phyloP scores from a whole-genome alignment of 1,139 yeast species.

The Candida sanyaensis region DNA sequence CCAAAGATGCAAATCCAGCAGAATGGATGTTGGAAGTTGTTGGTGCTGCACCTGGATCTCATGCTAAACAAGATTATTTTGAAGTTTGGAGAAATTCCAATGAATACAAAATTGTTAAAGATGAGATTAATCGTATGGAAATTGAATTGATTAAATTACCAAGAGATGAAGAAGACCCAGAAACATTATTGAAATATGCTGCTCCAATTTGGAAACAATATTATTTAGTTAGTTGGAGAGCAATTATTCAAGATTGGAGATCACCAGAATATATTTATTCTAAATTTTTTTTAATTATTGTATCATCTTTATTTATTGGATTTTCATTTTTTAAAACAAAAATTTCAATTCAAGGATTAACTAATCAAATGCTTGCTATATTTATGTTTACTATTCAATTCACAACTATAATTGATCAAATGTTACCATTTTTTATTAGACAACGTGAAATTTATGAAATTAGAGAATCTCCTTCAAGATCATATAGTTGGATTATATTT shows the following conservation, averaged over 20 bases:
- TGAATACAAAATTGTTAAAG: conserved; percentile 26
- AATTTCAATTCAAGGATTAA: conserved; percentile 40
- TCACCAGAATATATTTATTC: conserved; percentile 42
- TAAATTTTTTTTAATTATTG: conserved; percentile 36
- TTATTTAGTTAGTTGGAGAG: conserved; percentile 24
- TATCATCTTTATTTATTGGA: conserved; percentile 48
- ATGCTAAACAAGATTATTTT: conserved; percentile 34
- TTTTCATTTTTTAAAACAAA: conserved; percentile 42
- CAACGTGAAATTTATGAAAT: conserved; percentile 40
- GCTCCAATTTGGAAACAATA: conserved; percentile 28
- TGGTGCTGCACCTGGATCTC: conserved; percentile 40
- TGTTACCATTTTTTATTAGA: conserved; percentile 30
- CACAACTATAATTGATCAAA: conserved; percentile 56
- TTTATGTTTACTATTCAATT: conserved; percentile 57
- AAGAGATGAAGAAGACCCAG: conserved; percentile 23
- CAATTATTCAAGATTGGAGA: conserved; percentile 45
- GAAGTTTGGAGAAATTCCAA: conserved; percentile 35
- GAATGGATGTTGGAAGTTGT: conserved; percentile 62
- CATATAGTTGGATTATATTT: conserved; percentile 31
- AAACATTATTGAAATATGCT: conserved; percentile 26
- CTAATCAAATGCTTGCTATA: conserved; percentile 51
- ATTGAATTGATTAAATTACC: conserved; percentile 29
- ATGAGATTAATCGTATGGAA: conserved; percentile 27
- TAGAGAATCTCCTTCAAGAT: conserved; percentile 35
- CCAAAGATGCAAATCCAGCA: conserved; percentile 50